These are phyloP conservation scores for Piper betle DNA, from an alignment of 164 flowering plant genomes.

Conservation along the genomic window DNA sequence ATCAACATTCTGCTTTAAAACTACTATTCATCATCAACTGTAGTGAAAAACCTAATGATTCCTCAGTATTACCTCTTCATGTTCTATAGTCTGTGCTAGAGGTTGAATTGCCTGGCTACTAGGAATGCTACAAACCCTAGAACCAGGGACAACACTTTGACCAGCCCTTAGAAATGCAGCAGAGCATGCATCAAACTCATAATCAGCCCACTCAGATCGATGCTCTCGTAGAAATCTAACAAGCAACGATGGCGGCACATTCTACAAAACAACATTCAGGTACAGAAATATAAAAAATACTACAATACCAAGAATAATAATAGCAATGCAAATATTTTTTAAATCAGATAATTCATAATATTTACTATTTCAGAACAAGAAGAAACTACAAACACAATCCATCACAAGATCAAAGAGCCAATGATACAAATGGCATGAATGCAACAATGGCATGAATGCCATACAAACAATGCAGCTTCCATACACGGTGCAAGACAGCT, in stretches of 20 bases:
- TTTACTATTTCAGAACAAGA: too few relatives aligned
- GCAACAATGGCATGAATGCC: too few relatives aligned
- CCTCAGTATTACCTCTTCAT: conserved; percentile 76
- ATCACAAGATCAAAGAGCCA: too few relatives aligned
- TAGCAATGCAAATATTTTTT: neutral
- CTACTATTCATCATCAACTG: neutral
- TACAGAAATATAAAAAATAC: neutral
- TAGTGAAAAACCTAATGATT: too few relatives aligned
- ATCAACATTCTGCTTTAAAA: neutral
- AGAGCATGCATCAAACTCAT: conserved; percentile 62
- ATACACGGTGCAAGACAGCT: too few relatives aligned
- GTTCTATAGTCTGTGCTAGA: conserved; percentile 66
- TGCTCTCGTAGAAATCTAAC: conserved; percentile 80
- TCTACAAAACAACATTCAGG: conserved; percentile 18
- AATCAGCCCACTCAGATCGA: conserved; percentile 86
- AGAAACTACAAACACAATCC: too few relatives aligned
- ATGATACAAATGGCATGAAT: too few relatives aligned
- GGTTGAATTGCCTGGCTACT: conserved; percentile 64
- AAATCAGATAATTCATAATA: too few relatives aligned
- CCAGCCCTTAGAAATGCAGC: conserved; percentile 50
- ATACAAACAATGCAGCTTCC: too few relatives aligned
- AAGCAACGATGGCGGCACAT: conserved; percentile 78
- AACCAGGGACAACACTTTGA: conserved; percentile 51
- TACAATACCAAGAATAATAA: too few relatives aligned
- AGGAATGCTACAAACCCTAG: conserved; percentile 44